phyloP scores from a whole-genome alignment of 805 yeast genomes.

The Spathaspora sp. region DNA sequence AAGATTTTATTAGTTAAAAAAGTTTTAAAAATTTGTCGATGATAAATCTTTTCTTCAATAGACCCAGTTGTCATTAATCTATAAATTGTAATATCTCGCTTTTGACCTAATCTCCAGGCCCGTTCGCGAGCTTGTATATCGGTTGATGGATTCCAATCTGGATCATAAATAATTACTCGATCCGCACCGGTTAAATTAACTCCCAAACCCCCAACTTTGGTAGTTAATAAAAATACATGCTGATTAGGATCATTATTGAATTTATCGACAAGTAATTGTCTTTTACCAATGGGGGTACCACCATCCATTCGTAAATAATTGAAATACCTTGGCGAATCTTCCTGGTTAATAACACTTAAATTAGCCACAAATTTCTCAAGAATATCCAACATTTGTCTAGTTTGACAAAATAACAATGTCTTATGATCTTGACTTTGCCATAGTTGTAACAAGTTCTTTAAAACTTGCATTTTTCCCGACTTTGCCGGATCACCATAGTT shows the following conservation, averaged over 20 bases:
- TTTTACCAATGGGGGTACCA: slow-evolving; percentile 68
- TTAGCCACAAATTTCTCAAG: slow-evolving; percentile 60
- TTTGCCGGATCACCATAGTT: slow-evolving; percentile 54
- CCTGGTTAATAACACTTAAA: slow-evolving; percentile 16
- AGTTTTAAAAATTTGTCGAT: slow-evolving; percentile 94
- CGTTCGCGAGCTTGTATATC: slow-evolving; percentile 96
- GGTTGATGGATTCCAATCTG: slow-evolving; percentile 98
- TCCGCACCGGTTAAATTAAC: slow-evolving; percentile 94
- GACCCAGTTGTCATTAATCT: slow-evolving; percentile 92
- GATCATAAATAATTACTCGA: slow-evolving; percentile 89
- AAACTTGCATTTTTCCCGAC: slow-evolving; percentile 91
- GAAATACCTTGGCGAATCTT: slow-evolving; percentile 16
- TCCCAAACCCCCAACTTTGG: slow-evolving; percentile 95
- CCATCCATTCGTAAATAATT: slow-evolving; percentile 90
- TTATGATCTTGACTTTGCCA: slow-evolving; percentile 81
- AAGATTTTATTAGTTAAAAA: slow-evolving; percentile 88
- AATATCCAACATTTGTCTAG: slow-evolving; percentile 90
- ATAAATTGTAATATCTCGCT: slow-evolving; percentile 85
- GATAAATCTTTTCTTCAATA: slow-evolving; percentile 94
- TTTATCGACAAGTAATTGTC: slow-evolving; percentile 78
- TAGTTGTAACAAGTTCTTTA: slow-evolving; percentile 63
- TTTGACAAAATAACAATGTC: slow-evolving; percentile 84
- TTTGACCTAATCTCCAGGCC: slow-evolving; percentile 97
- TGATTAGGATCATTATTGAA: slow-evolving; percentile 63
- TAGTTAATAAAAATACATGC: slow-evolving; percentile 76